Base-by-base conservation (phyloP, 2,329 filamentous ascomycete genomes). In the Bipolaris zeicola region DNA sequence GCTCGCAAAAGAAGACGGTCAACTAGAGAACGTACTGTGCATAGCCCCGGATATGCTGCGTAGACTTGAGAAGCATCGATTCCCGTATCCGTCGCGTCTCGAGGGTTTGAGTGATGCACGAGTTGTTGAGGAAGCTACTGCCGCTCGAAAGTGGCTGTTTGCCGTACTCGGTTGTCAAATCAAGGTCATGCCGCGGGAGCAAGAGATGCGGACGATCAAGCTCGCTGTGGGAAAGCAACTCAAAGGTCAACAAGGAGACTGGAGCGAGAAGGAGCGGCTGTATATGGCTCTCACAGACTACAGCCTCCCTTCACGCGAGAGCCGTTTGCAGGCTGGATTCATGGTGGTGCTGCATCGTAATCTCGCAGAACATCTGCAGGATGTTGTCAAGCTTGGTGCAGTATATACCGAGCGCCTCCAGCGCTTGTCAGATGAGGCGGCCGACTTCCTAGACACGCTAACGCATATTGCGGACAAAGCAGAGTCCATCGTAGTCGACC, bases 281-380 rank as follows among this genome's bases (percentile, higher is more conserved):
- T 69, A 64, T 42, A 63, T 68, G 58, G 55, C 53, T 10, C 58
- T 70, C 7, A 65, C 66, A 26, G 43, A 62, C 16, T 16, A 20
- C 10, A 22, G 57, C 2, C 34, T 60, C 8, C 33, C 46, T 3
- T 55, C 58, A 28, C 22, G 45, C 7, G 36, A 39, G 7, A 41
- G 60, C 6, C 50, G 62, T 22, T 44, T 70, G 6, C 41, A 54
- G 16, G 34, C 43, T 11, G 59, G 58, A 0, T 61, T 63, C 33
- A 11, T 57, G 6, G 10, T 66, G 2, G 59, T 57, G 13, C 20
- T 67, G 4, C 60, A 68, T 13, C 44, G 52, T 7, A 59, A 63
- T 18, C 58, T 64, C 10, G 57, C 57, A 3, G 49, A 52, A 24
- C 51, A 26, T 8, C 33, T 63, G 33, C 7, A 38, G 8, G 37